Base-by-base conservation (phyloP, 192 early-diverging fungal species). In the Globomyces pollinis-pini region DNA sequence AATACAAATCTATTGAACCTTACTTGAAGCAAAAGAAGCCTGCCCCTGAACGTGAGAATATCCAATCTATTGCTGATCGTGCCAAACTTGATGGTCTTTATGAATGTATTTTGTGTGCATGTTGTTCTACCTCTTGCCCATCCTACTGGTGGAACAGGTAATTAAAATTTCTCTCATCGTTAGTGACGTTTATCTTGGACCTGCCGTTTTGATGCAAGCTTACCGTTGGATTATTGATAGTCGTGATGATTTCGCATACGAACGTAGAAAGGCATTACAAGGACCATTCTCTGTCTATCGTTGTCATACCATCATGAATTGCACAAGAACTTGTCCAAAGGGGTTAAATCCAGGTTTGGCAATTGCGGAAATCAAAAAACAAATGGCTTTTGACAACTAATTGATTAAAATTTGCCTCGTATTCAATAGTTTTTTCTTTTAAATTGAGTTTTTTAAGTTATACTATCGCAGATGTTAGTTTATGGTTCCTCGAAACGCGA, bases 301-400 rank as follows among this genome's bases (percentile, higher is more conserved):
- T 43, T 98, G 95, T 86, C 95, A 98, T 78, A 96, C 95, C 56
- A 97, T 97, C 70, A 95, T 95, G 94, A 74, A 98, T 86, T 96
- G 95, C 70, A 78, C 92, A 36, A 80, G 87, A 60, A 98, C 95
- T 34, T 96, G 95, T 70, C 95, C 95, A 62, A 98, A 98, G 87
- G 93, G 93, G 41, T 80, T 98, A 33, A 93, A 94, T 74, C 95
- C 93, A n/a, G 95, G 95, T 69, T 68, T 73, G 18, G 95, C 95
- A 39, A 98, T 98, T 80, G 88, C 95, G 34, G 75, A 91, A 78
- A 94, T 98, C 72, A 98, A 98, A 81, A 88, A 86, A 73, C 66
- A 84, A 50, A 92, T 96, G 85, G 88, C 93, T 53, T 66, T 87
- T 32, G 72, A 75, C 35, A 13, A 13, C 6, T 36, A 36, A 36